Evolutionary conservation across 1,139 yeast species (phyloP), one percentile per base, ranked within the genome.

Genomic region (Torulaspora globosa): DNA sequence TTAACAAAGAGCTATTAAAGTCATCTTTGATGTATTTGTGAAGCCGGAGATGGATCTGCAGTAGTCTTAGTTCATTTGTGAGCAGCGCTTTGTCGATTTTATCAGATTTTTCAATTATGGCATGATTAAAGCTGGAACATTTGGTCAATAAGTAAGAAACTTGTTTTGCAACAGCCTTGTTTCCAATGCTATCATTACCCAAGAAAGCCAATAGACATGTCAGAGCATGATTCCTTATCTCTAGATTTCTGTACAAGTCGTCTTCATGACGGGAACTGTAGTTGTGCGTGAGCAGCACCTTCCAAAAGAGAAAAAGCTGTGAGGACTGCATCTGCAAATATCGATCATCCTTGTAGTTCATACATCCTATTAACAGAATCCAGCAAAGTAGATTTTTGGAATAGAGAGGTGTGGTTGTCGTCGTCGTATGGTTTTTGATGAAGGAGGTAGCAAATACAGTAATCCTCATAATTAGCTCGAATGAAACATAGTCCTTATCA

Each of bases 301-400:
- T 86, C 96, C 96, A 89, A 52, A 88, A 78, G 5, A 80, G 75
- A 39, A 88, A 70, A 46, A 87, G 74, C 59, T 87, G 96, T 0
- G 92, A 78, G 3, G 88, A 74, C 60, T 87, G 86, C 51, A 85
- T 75, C 53, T 76, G 78, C 33, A 85, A 78, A 55, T 82, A 84
- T 12, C 76, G 73, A 10, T 77, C 75, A 38, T 84, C 82, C 2
- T 57, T 48, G 48, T 83, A 78, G 16, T 88, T 81, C 65, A 90
- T 84, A 36, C 89, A 69, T 0, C 97, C 95, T 43, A 83, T 73
- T 33, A 92, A 68, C 18, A 88, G 68, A 3, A 83, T 74, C 97
- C 97, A 90, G 53, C 85, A 69, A n/a, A 71, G 59, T 7, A 70
- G 50, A 27, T 73, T 70, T 43, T 69, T 74, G 46, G 71, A 73